These are phyloP conservation scores for Diplodia seriata DNA, from an alignment of 2,329 filamentous ascomycete genomes.

Conservation along the genomic window DNA sequence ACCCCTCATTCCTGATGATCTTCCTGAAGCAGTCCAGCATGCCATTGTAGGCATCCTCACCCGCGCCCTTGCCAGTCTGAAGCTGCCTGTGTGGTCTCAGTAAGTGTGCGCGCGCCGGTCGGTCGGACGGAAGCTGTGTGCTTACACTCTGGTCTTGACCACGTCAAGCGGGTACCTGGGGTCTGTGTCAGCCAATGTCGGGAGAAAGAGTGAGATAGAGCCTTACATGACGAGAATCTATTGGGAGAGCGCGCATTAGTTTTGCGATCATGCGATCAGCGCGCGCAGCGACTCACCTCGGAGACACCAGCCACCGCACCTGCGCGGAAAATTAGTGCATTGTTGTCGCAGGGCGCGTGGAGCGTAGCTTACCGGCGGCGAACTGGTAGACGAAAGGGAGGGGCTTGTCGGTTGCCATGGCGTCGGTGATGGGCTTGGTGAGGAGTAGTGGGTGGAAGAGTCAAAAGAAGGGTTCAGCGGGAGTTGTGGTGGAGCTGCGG, in stretches of 20 bases:
- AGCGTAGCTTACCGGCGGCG: constrained; percentile 72
- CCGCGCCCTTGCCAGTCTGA: constrained; percentile 74
- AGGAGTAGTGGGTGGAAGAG: constrained; percentile 32
- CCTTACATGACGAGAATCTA: constrained; percentile 88
- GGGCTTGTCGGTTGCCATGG: constrained; percentile 68
- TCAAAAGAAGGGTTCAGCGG: constrained; percentile 32
- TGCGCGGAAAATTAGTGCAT: constrained; percentile 50
- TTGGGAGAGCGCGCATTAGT: constrained; percentile 40
- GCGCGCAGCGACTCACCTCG: constrained; percentile 69
- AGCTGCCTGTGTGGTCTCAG: constrained; percentile 70
- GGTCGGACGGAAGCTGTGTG: constrained; percentile 22
- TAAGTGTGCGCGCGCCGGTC: not conserved
- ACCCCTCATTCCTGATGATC: constrained; percentile 96
- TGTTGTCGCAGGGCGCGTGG: constrained; percentile 40
- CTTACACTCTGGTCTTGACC: constrained; percentile 96
- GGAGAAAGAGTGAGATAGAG: constrained; percentile 24
- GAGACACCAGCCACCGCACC: constrained; percentile 96
- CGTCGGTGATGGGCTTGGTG: constrained; percentile 36
- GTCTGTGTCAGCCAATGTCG: constrained; percentile 33
- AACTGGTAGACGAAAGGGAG: constrained; percentile 96
- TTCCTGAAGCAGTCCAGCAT: constrained; percentile 99
- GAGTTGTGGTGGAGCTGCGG: constrained; percentile 19
- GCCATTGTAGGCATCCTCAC: constrained; percentile 89
- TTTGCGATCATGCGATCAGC: constrained; percentile 10
- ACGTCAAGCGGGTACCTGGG: constrained; percentile 97